These are phyloP conservation scores for Sanghuangporus baumii DNA, from an alignment of 1,284 basidiomycete species.

Conservation along the genomic window DNA sequence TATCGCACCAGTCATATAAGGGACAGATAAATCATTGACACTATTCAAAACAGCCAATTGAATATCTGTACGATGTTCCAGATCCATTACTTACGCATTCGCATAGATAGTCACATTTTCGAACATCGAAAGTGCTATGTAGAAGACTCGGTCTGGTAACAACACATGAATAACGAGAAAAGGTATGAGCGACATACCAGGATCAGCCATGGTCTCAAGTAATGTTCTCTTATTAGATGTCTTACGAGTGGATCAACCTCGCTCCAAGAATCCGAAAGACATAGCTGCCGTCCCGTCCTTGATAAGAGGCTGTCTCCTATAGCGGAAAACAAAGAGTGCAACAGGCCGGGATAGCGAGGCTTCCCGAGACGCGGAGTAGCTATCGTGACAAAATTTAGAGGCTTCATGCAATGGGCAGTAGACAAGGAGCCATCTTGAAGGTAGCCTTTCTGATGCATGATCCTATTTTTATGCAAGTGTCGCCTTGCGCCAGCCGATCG, in stretches of 20 bases:
- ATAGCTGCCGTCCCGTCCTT: conserved; percentile 80
- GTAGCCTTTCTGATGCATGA: no score
- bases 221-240: conserved; percentile 53
- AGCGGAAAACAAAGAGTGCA: conserved; percentile 49
- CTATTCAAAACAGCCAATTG: conserved; percentile 25
- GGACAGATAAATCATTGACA: conserved; percentile 76
- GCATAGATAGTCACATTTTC: conserved; percentile 75
- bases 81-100: conserved; percentile 54
- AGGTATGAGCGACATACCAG: conserved; percentile 38
- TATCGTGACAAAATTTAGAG: conserved; percentile 77
- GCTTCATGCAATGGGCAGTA: conserved; percentile 41
- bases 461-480: no score
- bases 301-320: conserved; percentile 73
- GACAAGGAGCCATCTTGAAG: no score
- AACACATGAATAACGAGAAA: not conserved
- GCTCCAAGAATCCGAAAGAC: conserved; percentile 69
- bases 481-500: no score
- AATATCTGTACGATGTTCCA: not conserved
- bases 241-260: conserved; percentile 20
- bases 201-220: conserved; percentile 82
- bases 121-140: conserved; percentile 69
- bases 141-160: conserved; percentile 62
- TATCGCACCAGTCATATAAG: conserved; percentile 75
- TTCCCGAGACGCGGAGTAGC: conserved; percentile 80
- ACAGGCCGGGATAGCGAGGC: conserved; percentile 49